Conservation (phyloP, 2,329 filamentous ascomycete genomes). For the Sordariomycetes sp. region DNA sequence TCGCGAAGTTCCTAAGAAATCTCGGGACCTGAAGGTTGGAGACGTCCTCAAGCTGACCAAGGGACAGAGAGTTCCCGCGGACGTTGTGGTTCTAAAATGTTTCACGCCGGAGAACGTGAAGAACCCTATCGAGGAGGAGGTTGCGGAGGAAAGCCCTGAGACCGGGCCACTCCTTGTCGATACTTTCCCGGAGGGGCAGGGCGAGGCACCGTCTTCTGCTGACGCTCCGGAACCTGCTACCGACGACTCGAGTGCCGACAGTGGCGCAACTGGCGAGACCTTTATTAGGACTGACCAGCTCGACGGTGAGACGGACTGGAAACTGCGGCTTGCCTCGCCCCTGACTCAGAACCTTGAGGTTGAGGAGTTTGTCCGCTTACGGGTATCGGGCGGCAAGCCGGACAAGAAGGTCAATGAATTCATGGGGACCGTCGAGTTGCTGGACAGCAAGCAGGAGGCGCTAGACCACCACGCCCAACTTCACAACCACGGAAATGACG, state of each 20-base stretch:
- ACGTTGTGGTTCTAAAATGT: constrained; percentile 87
- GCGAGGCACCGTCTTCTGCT: constrained; percentile 8
- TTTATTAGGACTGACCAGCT: constrained; percentile 97
- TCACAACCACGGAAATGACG: constrained; percentile 13
- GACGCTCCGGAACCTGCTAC: background rate
- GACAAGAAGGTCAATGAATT: constrained; percentile 95
- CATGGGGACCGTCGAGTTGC: constrained; percentile 70
- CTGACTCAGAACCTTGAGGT: constrained; percentile 68
- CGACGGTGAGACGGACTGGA: constrained; percentile 98
- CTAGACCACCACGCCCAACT: constrained; percentile 18
- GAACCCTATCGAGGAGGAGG: constrained; percentile 14
- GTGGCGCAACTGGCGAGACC: constrained; percentile 59
- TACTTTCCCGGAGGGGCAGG: background rate
- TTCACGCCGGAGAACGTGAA: constrained; percentile 40
- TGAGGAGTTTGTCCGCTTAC: constrained; percentile 56
- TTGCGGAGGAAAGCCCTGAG: constrained; percentile 17
- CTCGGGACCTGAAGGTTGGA: constrained; percentile 80
- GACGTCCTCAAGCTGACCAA: constrained; percentile 90
- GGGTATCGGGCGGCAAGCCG: constrained; percentile 75
- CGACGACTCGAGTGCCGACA: constrained; percentile 12
- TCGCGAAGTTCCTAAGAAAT: constrained; percentile 63
- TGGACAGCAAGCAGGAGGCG: constrained; percentile 37
- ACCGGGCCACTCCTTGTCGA: constrained; percentile 1
- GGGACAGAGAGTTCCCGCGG: constrained; percentile 85
- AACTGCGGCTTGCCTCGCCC: constrained; percentile 75